Percentiles rank a stretch among this genome's conserved stretches.
These are phyloP conservation scores for Diaporthe sp. DNA, from an alignment of 2,329 filamentous ascomycete genomes.

Conservation along the genomic window DNA sequence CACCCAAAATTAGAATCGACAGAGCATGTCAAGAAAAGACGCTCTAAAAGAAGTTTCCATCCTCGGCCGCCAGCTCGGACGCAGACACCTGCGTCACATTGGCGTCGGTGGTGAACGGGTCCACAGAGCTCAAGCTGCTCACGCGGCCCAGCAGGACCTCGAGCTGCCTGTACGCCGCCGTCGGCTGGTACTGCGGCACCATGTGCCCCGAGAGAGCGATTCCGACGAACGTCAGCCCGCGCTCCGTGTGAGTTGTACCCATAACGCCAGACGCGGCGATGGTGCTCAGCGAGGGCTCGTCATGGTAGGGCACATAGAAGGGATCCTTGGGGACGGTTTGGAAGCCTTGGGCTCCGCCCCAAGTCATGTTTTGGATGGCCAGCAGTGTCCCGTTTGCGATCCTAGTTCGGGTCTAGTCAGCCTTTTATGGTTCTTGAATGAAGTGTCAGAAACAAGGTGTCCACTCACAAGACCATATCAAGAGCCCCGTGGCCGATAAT, in stretches of 20 bases:
- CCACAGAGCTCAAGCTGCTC: slow-evolving; percentile 60
- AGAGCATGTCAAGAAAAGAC: neutral
- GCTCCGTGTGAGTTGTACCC: slow-evolving; percentile 79
- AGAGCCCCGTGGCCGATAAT: slow-evolving; percentile 78
- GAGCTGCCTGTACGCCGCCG: slow-evolving; percentile 77
- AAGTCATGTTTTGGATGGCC: slow-evolving; percentile 83
- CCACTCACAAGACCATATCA: slow-evolving; percentile 68
- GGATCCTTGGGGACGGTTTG: slow-evolving; percentile 66
- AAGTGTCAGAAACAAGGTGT: neutral
- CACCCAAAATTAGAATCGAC: neutral
- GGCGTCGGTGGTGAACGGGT: slow-evolving; percentile 52
- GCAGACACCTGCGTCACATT: slow-evolving; percentile 43
- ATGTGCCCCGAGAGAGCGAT: slow-evolving; percentile 77
- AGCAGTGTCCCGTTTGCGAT: slow-evolving; percentile 75
- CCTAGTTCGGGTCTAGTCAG: slow-evolving; percentile 24
- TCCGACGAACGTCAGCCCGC: slow-evolving; percentile 79
- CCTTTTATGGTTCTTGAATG: too few relatives aligned
- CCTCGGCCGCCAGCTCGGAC: slow-evolving; percentile 4
- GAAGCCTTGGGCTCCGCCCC: slow-evolving; percentile 78
- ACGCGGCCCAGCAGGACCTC: slow-evolving; percentile 83
- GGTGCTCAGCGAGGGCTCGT: slow-evolving; percentile 53
- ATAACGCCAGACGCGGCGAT: slow-evolving; percentile 74
- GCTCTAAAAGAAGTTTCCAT: slow-evolving; percentile 21
- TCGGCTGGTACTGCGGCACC: slow-evolving; percentile 76
- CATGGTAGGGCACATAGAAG: slow-evolving; percentile 76